Conservation (phyloP, 116 monocot species). For the Zostera marina region DNA sequence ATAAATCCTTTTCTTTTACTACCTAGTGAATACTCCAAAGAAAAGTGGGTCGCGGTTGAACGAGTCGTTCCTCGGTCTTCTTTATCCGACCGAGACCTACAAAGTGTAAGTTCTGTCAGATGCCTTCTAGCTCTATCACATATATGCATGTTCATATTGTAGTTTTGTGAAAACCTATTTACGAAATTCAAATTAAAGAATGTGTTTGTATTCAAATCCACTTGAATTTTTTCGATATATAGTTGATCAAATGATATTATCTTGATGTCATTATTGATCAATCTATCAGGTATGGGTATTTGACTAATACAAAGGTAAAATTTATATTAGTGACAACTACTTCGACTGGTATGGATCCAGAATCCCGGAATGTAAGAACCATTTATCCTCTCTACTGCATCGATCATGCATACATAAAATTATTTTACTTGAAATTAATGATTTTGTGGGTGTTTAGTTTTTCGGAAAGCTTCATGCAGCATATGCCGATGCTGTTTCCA, state of each 20-base stretch:
- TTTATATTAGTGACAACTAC: constrained; percentile 79
- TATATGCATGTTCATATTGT: neutral
- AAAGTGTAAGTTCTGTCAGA: constrained; percentile 56
- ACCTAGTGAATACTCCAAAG: constrained; percentile 83
- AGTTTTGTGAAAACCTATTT: no score
- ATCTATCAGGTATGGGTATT: constrained; percentile 61
- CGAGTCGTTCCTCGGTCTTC: constrained; percentile 86
- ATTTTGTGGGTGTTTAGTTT: constrained; percentile 29
- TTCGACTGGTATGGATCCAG: constrained; percentile 75
- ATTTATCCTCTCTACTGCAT: neutral
- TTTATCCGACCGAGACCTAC: constrained; percentile 84
- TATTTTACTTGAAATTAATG: no score
- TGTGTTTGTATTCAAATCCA: no score
- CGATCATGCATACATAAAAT: no score
- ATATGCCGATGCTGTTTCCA: constrained; percentile 89
- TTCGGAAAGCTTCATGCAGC: constrained; percentile 93
- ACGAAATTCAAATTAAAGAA: no score
- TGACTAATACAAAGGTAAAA: constrained; percentile 97
- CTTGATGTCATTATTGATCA: no score
- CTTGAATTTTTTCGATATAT: neutral
- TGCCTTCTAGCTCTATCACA: no score
- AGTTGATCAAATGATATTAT: no score
- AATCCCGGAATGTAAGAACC: constrained; percentile 69
- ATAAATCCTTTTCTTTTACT: constrained; percentile 1
- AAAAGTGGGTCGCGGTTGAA: constrained; percentile 78